phyloP scores from a whole-genome alignment of 2,329 filamentous ascomycete genomes.

The Taxawa tesnikishii region DNA sequence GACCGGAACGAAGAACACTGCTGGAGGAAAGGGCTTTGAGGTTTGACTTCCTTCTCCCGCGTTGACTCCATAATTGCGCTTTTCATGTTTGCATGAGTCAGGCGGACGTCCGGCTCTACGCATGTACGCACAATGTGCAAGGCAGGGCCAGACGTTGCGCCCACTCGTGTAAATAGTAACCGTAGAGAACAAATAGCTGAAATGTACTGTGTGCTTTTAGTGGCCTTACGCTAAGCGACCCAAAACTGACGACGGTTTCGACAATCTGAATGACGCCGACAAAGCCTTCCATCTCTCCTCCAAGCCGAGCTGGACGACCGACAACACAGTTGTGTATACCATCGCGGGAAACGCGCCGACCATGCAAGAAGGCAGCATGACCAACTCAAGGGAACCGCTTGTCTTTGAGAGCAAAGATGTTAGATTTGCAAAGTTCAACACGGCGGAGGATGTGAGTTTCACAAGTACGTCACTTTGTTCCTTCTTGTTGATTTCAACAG shows the following conservation, averaged over 20 bases:
- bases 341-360: conserved; percentile 28
- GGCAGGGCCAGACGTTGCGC: conserved; percentile 3
- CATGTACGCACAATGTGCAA: too few relatives aligned
- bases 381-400: conserved; percentile 43
- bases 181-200: background rate
- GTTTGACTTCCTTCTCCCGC: conserved; percentile 54
- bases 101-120: too few relatives aligned
- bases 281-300: conserved; percentile 58
- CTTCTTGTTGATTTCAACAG: too few relatives aligned
- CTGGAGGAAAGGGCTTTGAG: conserved; percentile 59
- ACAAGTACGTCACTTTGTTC: conserved; percentile 7
- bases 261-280: conserved; percentile 52
- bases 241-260: conserved; percentile 53
- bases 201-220: conserved; percentile 37
- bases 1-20: conserved; percentile 39
- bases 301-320: conserved; percentile 68
- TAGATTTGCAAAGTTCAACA: conserved; percentile 50
- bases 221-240: conserved; percentile 76
- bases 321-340: conserved; percentile 59
- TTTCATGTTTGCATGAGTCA: too few relatives aligned
- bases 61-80: conserved; percentile 16
- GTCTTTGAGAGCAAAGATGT: conserved; percentile 54
- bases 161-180: conserved; percentile 2
- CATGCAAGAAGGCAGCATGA: conserved; percentile 38
- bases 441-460: conserved; percentile 28